These are phyloP conservation scores for Nematocida parisii DNA, from an alignment of 371 early-diverging fungal genomes.

Conservation along the genomic window DNA sequence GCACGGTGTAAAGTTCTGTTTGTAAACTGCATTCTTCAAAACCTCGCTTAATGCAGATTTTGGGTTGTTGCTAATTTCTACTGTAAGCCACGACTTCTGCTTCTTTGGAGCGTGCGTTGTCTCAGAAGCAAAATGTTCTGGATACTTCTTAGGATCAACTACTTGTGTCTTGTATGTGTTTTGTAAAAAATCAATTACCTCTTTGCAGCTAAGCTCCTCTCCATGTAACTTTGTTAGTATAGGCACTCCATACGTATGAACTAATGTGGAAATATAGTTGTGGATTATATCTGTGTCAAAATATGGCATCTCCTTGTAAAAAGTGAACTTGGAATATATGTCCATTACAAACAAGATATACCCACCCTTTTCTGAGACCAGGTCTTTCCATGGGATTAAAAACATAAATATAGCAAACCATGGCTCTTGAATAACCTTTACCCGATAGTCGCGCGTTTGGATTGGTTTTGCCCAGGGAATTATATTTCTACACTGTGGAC, in stretches of 20 bases:
- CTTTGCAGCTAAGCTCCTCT: neutral
- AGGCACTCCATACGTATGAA: conserved; percentile 19
- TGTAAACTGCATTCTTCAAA: conserved; percentile 2
- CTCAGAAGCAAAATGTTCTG: conserved; percentile 12
- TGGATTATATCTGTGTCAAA: neutral
- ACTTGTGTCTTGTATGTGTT: conserved; percentile 4
- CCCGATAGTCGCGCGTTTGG: neutral
- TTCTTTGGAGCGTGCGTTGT: conserved; percentile 1
- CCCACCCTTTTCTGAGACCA: conserved; percentile 5
- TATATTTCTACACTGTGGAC: conserved; percentile 25
- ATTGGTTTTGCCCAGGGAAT: neutral
- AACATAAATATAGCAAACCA: conserved; percentile 50
- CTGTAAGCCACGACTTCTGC: neutral
- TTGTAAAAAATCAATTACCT: neutral
- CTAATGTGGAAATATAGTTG: neutral
- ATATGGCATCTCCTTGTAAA: conserved; percentile 8
- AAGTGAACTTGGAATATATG: conserved; percentile 23
- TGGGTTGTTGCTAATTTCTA: neutral
- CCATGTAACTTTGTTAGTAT: conserved; percentile 25
- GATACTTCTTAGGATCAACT: conserved; percentile 1
- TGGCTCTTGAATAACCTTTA: conserved; percentile 41
- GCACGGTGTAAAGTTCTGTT: neutral
- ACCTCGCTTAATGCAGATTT: neutral
- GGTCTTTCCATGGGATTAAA: neutral
- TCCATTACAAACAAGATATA: conserved; percentile 28